Conservation (phyloP, 2,329 filamentous ascomycete genomes). For the Xenosphaeropsis pyriputrescens region DNA sequence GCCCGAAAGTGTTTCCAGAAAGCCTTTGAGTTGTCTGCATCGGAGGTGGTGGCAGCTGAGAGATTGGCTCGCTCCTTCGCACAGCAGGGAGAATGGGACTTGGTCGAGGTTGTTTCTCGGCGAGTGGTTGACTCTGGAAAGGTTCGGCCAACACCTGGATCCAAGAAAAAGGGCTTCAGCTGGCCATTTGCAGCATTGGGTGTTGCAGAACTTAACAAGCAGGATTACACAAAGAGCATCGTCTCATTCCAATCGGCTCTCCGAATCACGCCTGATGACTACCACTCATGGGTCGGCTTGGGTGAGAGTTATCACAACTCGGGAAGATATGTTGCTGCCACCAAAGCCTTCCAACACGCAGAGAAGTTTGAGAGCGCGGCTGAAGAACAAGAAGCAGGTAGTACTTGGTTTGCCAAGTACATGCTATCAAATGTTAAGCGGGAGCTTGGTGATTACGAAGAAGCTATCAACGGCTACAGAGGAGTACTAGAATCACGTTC, state of each 20-base stretch:
- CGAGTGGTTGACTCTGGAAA: constrained; percentile 91
- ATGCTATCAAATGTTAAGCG: constrained; percentile 93
- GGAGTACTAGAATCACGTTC: constrained; percentile 54
- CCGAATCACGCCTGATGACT: constrained; percentile 70
- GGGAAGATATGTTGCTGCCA: constrained; percentile 84
- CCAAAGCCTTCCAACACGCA: constrained; percentile 78
- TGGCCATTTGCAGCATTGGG: constrained; percentile 94
- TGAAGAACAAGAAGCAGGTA: constrained; percentile 37
- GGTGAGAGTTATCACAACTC: constrained; percentile 97
- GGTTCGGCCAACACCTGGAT: constrained; percentile 78
- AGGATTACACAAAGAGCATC: constrained; percentile 78
- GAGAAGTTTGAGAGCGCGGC: constrained; percentile 55
- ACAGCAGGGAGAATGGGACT: constrained; percentile 85
- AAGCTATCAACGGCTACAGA: constrained; percentile 64
- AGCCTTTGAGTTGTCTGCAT: constrained; percentile 79
- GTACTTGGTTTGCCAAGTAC: constrained; percentile 91
- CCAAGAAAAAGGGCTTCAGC: constrained; percentile 82
- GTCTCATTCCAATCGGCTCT: constrained; percentile 85
- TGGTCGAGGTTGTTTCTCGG: constrained; percentile 84
- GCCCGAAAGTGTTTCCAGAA: constrained; percentile 93
- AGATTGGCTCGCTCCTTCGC: constrained; percentile 77
- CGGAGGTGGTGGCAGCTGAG: constrained; percentile 78
- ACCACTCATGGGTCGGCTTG: constrained; percentile 90
- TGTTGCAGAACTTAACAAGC: constrained; percentile 86
- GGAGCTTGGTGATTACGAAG: constrained; percentile 80